Evolutionary conservation across 352 stramenopile genomes (phyloP), one percentile per base, ranked within the genome.

Genomic region (Pythium utonaiense): DNA sequence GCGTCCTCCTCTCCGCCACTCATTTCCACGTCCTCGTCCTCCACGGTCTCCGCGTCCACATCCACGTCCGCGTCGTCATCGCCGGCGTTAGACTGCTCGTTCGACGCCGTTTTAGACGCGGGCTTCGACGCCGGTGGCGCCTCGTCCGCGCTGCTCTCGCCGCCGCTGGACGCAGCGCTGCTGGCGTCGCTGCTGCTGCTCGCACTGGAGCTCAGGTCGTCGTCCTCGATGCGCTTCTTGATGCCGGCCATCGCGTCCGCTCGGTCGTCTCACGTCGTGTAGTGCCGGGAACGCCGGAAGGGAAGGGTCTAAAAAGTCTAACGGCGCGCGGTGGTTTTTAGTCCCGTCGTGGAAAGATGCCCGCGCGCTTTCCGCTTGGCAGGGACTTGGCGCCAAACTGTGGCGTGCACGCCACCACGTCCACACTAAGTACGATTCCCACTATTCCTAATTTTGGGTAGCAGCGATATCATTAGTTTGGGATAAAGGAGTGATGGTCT

Each of bases 1-100:
- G 68, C 67, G 34, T 71, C 67, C 41, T 73, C 65, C 25, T 62
- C 61, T 38, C 71, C 67, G 19, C 58, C 70, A 59, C 61, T 67
- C 41, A 68, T 67, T 33, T 63, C 68, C 42, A 57, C 62, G 31
- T 59, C 40, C 16, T 58, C 60, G 14, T 65, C 58, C 10, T 62
- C 66, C 38, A 48, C 57, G 21, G 47, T 65, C 48, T 74, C 52
- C 41, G 62, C 58, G 53, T 57, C 57, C 14, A n/a, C 9, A 1
- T 27, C 40, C n/a, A 56, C 55, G 57, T 63, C 57, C 2, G 53
- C 59, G 38, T 48, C 57, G 5, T 40, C 14, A 8, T 33, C 30
- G 33, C 53, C 38, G 14, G 38, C 17, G 2, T 36, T 30, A 7
- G 14, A 33, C 28, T 33, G 27, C 17, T 24, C 27, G 16, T 50